Conservation (phyloP, 2,329 filamentous ascomycete genomes). For the Ilyonectria mors-panacis region DNA sequence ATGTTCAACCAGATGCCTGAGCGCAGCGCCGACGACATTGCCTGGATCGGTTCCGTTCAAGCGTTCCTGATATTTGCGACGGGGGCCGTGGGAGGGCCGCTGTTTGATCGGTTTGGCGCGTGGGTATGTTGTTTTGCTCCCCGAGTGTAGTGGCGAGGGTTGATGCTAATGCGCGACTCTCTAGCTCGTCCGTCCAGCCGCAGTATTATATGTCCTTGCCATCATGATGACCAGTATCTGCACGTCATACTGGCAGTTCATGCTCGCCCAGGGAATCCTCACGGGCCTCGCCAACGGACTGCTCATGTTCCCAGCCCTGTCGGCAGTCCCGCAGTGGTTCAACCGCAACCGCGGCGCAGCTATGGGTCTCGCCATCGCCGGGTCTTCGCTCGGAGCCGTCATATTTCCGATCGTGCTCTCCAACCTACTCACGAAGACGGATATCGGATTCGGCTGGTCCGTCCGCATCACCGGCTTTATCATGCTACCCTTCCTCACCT, state of each 20-base stretch:
- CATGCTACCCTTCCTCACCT: constrained; percentile 58
- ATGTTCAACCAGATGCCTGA: constrained; percentile 43
- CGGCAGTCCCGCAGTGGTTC: constrained; percentile 4
- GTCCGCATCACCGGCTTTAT: constrained; percentile 68
- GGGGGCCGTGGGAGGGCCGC: constrained; percentile 54
- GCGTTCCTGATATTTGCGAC: constrained; percentile 45
- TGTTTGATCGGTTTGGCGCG: constrained; percentile 60
- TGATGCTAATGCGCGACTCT: not conserved
- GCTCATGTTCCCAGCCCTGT: not conserved
- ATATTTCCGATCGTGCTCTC: constrained; percentile 64
- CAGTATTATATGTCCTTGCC: constrained; percentile 50
- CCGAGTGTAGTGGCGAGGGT: not conserved
- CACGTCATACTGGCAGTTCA: constrained; percentile 3
- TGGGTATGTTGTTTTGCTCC: constrained; percentile 42
- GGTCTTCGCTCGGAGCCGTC: constrained; percentile 12
- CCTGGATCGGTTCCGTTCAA: constrained; percentile 47
- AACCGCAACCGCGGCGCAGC: constrained; percentile 1
- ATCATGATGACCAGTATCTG: constrained; percentile 58
- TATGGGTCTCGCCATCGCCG: constrained; percentile 28
- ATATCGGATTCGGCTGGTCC: constrained; percentile 66
- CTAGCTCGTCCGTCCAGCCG: constrained; percentile 52
- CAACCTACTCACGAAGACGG: constrained; percentile 61
- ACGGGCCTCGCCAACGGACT: constrained; percentile 6
- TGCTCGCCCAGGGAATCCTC: constrained; percentile 3
- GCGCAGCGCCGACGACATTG: constrained; percentile 43